Evolutionary conservation across 1,139 yeast genomes (phyloP), one percentile per base, ranked within the genome.

Genomic region (Blastobotrys buckinghamii): DNA sequence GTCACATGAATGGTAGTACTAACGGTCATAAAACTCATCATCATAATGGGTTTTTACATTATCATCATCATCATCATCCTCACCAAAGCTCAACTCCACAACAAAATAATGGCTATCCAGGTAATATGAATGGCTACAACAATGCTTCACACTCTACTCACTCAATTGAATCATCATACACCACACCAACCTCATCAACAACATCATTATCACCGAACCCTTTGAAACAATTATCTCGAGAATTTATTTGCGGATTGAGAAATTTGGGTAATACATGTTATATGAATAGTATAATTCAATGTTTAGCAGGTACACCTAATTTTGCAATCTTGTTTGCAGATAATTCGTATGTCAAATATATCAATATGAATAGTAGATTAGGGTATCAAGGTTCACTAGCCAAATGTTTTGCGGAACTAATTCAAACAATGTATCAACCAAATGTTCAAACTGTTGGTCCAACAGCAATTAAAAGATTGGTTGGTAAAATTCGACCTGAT

Each of bases 281-380:
- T 64, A 92, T 92, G 97, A 92, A 92, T 66, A 87, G 96, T 15
- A 97, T 97, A 0, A 70, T 92, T 48, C 98, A 92, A 64, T 92
- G 97, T 62, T 69, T 92, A 45, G 76, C 81, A 0, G 97, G 92
- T 62, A 76, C 89, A 10, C 96, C 96, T 0, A 97, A 89, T 63
- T 68, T 92, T 38, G 79, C 83, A 16, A 75, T 80, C 42, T 92
- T 88, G 64, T 92, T 92, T 60, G 48, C 67, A 33, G 55, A 61
- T 60, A 76, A 78, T 47, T 71, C 78, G n/a, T 85, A 73, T 62
- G 73, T 75, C 55, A 67, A 69, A 7, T 97, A 92, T 59, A 68
- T 92, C 43, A 92, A 92, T 61, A 59, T 69, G 3, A 73, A 75
- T 24, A 92, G 92, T 64, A 97, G 95, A 22, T 74, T 92, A 51